These are phyloP conservation scores for Bullera alba DNA, from an alignment of 768 basidiomycete genomes.

Conservation along the genomic window DNA sequence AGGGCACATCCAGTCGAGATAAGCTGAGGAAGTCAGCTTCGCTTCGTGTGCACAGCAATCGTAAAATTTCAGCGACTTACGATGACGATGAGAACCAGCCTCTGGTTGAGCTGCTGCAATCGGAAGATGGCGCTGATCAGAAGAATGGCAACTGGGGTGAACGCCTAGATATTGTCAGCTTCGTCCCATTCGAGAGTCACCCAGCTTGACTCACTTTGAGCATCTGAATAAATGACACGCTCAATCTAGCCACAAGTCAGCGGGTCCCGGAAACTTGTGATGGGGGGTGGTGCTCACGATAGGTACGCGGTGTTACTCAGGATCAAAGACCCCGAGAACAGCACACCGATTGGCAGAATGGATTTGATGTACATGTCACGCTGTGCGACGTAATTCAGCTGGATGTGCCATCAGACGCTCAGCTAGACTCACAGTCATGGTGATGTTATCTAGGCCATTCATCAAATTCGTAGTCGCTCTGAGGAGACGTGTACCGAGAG, in stretches of 20 bases:
- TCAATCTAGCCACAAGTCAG: constrained; percentile 55
- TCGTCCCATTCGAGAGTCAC: background rate
- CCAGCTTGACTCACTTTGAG: constrained; percentile 58
- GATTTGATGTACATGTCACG: constrained; percentile 58
- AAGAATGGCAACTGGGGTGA: constrained; percentile 49
- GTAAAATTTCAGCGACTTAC: constrained; percentile 6
- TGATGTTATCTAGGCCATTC: constrained; percentile 39
- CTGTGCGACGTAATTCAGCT: constrained; percentile 8
- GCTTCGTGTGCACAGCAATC: background rate
- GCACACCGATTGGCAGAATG: constrained; percentile 85
- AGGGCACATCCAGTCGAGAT: constrained; percentile 68
- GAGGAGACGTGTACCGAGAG: constrained; percentile 39
- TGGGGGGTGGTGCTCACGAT: constrained; percentile 24
- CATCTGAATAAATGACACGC: constrained; percentile 41
- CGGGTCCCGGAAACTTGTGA: background rate
- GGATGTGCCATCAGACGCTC: background rate
- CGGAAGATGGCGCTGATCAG: constrained; percentile 36
- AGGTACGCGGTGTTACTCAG: constrained; percentile 82
- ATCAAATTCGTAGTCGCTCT: constrained; percentile 39
- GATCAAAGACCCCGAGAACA: constrained; percentile 88
- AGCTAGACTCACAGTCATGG: constrained; percentile 36
- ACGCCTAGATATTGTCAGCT: constrained; percentile 56
- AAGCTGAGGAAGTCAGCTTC: constrained; percentile 48
- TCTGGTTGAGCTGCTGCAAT: constrained; percentile 28
- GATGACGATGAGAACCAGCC: constrained; percentile 28